Percentiles rank a stretch among this genome's conserved stretches.
phyloP scores from a whole-genome alignment of 805 yeast species.

The Schizosaccharomyces cryophilus region DNA sequence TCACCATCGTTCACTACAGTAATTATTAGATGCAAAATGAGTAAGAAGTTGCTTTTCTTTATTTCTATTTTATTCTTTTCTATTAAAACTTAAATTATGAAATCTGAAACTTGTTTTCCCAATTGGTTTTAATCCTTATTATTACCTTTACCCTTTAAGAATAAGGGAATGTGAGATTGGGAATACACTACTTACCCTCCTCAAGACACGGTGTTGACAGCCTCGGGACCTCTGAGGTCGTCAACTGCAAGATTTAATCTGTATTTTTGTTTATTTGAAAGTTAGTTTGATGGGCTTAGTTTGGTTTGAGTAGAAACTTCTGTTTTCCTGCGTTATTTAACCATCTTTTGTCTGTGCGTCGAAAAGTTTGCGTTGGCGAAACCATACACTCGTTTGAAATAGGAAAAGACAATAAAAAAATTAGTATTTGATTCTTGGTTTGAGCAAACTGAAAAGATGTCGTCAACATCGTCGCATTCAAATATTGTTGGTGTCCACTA shows the following conservation, averaged over 20 bases:
- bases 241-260: not conserved
- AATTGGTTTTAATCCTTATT: too few species aligned
- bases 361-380: not conserved
- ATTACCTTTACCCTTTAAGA: too few species aligned
- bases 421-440: not conserved
- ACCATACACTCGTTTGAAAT: not conserved
- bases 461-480: constrained; percentile 16
- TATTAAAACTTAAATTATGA: too few species aligned
- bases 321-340: not conserved
- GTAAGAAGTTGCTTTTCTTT: too few species aligned
- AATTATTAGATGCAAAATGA: too few species aligned
- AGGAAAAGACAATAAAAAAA: not conserved
- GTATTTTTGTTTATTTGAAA: too few species aligned
- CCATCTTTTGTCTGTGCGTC: not conserved
- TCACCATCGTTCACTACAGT: too few species aligned
- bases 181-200: not conserved
- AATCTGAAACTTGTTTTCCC: too few species aligned
- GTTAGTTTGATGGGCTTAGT: not conserved
- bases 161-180: not conserved
- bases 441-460: not conserved
- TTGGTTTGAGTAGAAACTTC: not conserved
- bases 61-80: too few species aligned
- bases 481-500: constrained; percentile 83
- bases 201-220: not conserved
- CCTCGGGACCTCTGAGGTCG: not conserved